Percentiles rank a stretch among this genome's conserved stretches.
Conservation (phyloP, 352 stramenopile species). For the Phytopythium cucurbitacearum region DNA sequence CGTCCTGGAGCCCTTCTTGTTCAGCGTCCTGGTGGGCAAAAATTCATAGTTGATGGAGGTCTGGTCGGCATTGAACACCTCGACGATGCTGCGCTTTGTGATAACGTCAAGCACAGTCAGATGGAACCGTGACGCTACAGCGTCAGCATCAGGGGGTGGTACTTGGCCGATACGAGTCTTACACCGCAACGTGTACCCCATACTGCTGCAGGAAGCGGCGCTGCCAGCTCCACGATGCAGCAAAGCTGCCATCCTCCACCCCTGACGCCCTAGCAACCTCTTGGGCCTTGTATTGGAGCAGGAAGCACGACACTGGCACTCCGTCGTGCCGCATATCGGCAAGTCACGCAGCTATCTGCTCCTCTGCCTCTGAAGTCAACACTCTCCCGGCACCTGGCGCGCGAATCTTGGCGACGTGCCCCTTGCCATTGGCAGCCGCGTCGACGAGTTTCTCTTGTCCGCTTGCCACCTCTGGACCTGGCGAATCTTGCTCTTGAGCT, state of each 20-base stretch:
- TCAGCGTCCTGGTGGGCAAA: conserved; percentile 12
- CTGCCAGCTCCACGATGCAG: conserved; percentile 2
- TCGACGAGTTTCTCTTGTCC: too few species aligned
- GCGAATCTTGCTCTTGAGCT: too few species aligned
- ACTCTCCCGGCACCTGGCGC: too few species aligned
- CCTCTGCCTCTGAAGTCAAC: neutral
- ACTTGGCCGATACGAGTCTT: conserved; percentile 7
- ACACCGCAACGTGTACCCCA: neutral
- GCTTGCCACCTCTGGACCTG: too few species aligned
- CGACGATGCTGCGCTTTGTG: conserved; percentile 1
- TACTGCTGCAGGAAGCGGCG: conserved; percentile 5
- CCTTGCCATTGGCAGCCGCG: too few species aligned
- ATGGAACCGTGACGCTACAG: neutral
- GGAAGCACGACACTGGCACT: neutral
- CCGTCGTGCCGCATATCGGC: neutral
- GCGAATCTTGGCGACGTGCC: too few species aligned
- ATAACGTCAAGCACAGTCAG: conserved; percentile 2
- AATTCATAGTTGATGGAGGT: conserved; percentile 21
- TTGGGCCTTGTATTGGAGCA: neutral
- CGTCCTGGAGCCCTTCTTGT: conserved; percentile 1
- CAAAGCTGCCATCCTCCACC: neutral
- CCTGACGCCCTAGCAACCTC: neutral
- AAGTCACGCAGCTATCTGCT: neutral
- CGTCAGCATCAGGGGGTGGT: neutral
- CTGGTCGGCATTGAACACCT: conserved; percentile 18